A percentile compares a stretch with the other conserved stretches of the same genome.
Evolutionary conservation across 2,329 filamentous ascomycete genomes (phyloP).

Genomic region (Epichloe gansuensis): DNA sequence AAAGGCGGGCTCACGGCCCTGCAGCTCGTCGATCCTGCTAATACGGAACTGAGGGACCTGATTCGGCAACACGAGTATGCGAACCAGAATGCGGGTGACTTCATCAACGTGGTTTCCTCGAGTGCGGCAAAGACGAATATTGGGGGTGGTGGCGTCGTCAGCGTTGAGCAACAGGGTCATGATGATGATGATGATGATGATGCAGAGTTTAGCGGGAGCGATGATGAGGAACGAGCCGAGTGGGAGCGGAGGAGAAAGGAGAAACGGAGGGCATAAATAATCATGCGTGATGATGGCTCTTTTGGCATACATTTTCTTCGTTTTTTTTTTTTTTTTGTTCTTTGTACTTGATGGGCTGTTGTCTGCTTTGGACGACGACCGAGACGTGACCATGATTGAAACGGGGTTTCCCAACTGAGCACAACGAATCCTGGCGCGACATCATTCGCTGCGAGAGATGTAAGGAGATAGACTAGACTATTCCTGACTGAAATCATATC

Average conservation of each 20-base stretch:
- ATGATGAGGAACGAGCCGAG: constrained; percentile 51
- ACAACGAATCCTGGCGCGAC: neutral
- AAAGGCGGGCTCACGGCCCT: constrained; percentile 59
- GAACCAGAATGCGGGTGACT: constrained; percentile 44
- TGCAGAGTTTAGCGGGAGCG: constrained; percentile 51
- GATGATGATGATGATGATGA: constrained; percentile 34
- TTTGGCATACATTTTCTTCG: neutral
- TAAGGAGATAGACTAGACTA: neutral
- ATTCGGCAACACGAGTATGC: constrained; percentile 63
- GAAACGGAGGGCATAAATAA: constrained; percentile 17
- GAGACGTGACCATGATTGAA: neutral
- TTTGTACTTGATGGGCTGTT: too few species aligned
- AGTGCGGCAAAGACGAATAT: neutral
- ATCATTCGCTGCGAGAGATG: neutral
- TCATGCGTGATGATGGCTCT: neutral
- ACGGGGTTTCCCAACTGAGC: neutral
- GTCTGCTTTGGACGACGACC: neutral
- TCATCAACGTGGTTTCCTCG: constrained; percentile 27
- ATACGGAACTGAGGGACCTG: constrained; percentile 46
- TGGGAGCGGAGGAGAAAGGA: constrained; percentile 42
- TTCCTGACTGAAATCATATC: constrained; percentile 1
- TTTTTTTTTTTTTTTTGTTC: neutral
- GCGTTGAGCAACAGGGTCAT: neutral
- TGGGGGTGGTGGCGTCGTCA: constrained; percentile 9
- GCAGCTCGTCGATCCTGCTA: constrained; percentile 63